These are phyloP conservation scores for Torulaspora microellipsoides DNA, from an alignment of 805 yeast genomes.

Conservation along the genomic window DNA sequence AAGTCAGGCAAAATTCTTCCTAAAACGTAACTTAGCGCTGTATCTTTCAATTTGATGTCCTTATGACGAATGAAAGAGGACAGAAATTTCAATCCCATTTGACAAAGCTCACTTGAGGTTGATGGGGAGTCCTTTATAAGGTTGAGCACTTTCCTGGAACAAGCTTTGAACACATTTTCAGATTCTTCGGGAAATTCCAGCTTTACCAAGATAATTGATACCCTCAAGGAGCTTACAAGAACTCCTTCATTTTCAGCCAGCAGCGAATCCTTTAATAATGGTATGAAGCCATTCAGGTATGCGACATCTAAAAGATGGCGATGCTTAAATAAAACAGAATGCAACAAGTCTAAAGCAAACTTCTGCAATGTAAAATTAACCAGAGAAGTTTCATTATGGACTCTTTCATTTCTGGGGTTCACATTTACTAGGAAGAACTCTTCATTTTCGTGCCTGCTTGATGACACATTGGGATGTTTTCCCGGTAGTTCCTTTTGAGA, in stretches of 20 bases:
- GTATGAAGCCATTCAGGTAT: constrained; percentile 69
- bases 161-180: constrained; percentile 47
- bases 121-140: constrained; percentile 72
- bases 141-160: constrained; percentile 56
- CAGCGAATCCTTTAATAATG: constrained; percentile 59
- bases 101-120: constrained; percentile 75
- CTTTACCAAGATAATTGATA: constrained; percentile 55
- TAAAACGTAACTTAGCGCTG: constrained; percentile 69
- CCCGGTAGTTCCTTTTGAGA: constrained; percentile 31
- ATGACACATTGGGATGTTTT: background rate
- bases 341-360: constrained; percentile 70
- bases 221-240: constrained; percentile 59
- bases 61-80: constrained; percentile 69
- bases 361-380: constrained; percentile 62
- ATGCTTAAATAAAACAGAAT: constrained; percentile 65
- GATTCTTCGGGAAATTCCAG: constrained; percentile 54
- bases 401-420: constrained; percentile 51
- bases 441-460: constrained; percentile 40
- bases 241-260: constrained; percentile 71
- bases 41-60: constrained; percentile 60
- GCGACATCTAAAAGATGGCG: constrained; percentile 52
- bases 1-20: constrained; percentile 77
- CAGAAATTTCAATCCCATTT: constrained; percentile 68
- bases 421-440: constrained; percentile 73
- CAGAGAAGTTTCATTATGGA: constrained; percentile 51